Conservation (phyloP, 768 basidiomycete genomes). For the Hemileccinum impolitum region DNA sequence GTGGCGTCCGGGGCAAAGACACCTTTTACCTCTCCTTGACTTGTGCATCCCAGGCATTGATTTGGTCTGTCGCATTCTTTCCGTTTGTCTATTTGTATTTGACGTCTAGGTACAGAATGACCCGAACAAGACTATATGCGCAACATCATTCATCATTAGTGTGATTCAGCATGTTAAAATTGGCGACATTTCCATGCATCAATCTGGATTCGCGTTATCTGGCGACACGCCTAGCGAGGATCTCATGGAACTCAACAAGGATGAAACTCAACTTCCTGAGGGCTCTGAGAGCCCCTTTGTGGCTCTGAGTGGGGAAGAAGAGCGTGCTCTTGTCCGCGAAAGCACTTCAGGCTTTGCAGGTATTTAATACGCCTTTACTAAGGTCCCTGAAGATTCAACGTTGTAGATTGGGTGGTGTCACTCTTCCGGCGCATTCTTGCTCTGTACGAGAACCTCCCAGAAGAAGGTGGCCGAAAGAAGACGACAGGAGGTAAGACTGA, state of each 20-base stretch:
- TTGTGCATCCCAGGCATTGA: slow-evolving; percentile 91
- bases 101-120: slow-evolving; percentile 54
- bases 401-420: slow-evolving; percentile 73
- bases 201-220: slow-evolving; percentile 52
- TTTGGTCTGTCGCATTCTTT: slow-evolving; percentile 45
- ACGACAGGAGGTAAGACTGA: slow-evolving; percentile 81
- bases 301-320: slow-evolving; percentile 57
- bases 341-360: slow-evolving; percentile 79
- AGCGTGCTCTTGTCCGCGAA: slow-evolving; percentile 69
- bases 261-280: slow-evolving; percentile 47
- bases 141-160: slow-evolving; percentile 74
- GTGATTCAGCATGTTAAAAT: slow-evolving; percentile 74
- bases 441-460: slow-evolving; percentile 89
- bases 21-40: slow-evolving; percentile 83
- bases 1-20: slow-evolving; percentile 86
- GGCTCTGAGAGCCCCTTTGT: slow-evolving; percentile 38
- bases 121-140: slow-evolving; percentile 73
- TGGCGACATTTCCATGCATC: slow-evolving; percentile 66
- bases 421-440: slow-evolving; percentile 76
- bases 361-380: slow-evolving; percentile 27
- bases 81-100: neutral
- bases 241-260: slow-evolving; percentile 50
- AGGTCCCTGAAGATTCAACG: neutral
- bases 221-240: slow-evolving; percentile 53
- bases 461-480: slow-evolving; percentile 87